A percentile compares a stretch with the other conserved stretches of the same genome.
Conservation (phyloP, 23 red algal species). For the Gracilaria gracilis region DNA sequence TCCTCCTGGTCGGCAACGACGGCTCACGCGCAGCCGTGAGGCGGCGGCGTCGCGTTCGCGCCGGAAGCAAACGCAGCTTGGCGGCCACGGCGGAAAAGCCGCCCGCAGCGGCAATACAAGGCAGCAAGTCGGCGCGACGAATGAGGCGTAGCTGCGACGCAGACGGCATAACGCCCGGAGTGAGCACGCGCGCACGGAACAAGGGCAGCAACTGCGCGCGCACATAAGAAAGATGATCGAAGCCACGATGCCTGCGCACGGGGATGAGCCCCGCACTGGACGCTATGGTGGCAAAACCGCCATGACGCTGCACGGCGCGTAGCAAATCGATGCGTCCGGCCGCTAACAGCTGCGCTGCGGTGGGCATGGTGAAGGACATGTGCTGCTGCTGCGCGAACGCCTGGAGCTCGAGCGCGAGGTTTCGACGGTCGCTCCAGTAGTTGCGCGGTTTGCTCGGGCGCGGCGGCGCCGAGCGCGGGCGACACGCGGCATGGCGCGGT, state of each 20-base stretch:
- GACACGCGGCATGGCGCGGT: neutral
- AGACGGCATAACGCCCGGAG: slow-evolving; percentile 21
- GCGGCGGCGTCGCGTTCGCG: neutral
- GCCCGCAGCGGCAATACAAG: slow-evolving; percentile 6
- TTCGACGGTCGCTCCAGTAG: slow-evolving; percentile 19
- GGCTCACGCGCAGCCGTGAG: neutral
- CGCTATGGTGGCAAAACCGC: slow-evolving; percentile 46
- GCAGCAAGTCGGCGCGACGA: neutral
- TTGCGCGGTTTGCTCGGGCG: neutral
- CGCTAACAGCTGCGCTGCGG: slow-evolving; percentile 58
- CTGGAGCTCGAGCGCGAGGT: slow-evolving; percentile 4
- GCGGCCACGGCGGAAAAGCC: slow-evolving; percentile 21
- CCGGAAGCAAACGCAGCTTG: neutral
- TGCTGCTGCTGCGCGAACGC: neutral
- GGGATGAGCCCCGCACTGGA: neutral
- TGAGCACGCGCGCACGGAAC: neutral
- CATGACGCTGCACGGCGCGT: slow-evolving; percentile 66
- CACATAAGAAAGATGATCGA: neutral
- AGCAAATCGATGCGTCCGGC: slow-evolving; percentile 48
- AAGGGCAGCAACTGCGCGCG: neutral
- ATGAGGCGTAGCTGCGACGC: neutral
- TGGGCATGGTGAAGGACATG: slow-evolving; percentile 48
- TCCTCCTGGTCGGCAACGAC: neutral
- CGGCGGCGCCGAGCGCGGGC: neutral
- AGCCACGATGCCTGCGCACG: neutral